Evolutionary conservation across 2,329 filamentous ascomycete genomes (phyloP), one percentile per base, ranked within the genome.

Genomic region (Acrodontium crateriforme): DNA sequence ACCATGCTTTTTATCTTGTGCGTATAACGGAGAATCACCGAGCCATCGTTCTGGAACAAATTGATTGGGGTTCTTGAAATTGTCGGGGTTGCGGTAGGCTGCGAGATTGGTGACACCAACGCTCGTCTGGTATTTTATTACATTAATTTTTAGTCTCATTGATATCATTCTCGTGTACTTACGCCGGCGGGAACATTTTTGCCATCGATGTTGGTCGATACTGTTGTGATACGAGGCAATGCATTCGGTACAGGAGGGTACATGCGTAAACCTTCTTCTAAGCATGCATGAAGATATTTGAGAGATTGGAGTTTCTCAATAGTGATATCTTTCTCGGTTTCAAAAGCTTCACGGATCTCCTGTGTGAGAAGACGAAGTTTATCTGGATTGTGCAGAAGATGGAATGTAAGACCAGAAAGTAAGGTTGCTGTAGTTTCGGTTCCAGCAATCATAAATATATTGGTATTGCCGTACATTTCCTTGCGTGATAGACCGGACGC

Each of bases 361-460:
- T 52, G 39, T 35, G 65, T 62, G 26, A 81, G 55, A 16, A 60
- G 62, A 2, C 49, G 44, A 28, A 77, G 63, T 10, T 62, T 62
- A 0, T 36, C 18, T 0, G 72, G 72, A 40, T 72, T 70, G 42
- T 71, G 72, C 16, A 84, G 60, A 4, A 84, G 55, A 49, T 72
- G 74, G 54, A 83, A 84, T 38, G 84, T 79, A 0, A 83, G 66
- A 3, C 73, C 65, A 2, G 67, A 67, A 0, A 84, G 62, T 2
- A 69, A 69, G 42, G 84, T 84, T 24, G 76, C 79, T 0, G 79
- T 85, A 1, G 79, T 85, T 52, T 87, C 80, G 2, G 69, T 76
- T 3, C 80, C 80, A 1, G 79, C 80, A 38, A 78, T 64, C 36
- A 62, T 57, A 25, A 58, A 41, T 4, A 50, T 29, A 5, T 39